Percentiles rank a stretch among this genome's conserved stretches.
Evolutionary conservation across 768 basidiomycete species (phyloP).

Genomic region (Kwoniella bestiolae): DNA sequence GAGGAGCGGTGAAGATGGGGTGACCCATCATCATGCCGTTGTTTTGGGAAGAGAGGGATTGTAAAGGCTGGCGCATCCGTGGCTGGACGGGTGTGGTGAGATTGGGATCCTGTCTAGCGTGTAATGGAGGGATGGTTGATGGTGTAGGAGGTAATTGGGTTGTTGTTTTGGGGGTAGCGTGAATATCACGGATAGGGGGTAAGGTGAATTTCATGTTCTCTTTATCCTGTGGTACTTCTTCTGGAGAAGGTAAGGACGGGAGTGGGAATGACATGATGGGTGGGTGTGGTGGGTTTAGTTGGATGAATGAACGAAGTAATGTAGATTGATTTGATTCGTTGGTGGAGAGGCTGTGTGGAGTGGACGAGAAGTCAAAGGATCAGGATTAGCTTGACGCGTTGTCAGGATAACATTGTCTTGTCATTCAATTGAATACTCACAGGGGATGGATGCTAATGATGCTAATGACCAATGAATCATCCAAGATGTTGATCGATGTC

Average conservation of each 20-base stretch:
- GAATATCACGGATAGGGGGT: slow-evolving; percentile 21
- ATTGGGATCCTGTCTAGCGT: slow-evolving; percentile 20
- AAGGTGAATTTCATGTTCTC: slow-evolving; percentile 21
- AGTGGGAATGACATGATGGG: slow-evolving; percentile 10
- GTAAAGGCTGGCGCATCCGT: slow-evolving; percentile 22
- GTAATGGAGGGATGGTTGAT: slow-evolving; percentile 8
- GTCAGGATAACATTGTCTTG: slow-evolving; percentile 6
- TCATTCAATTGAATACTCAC: no score
- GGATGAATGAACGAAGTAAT: neutral
- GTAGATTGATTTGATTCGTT: neutral
- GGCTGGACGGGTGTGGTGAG: slow-evolving; percentile 23
- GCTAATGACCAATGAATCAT: neutral
- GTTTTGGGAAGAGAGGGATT: neutral
- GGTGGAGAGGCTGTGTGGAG: slow-evolving; percentile 3
- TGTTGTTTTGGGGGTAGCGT: slow-evolving; percentile 21
- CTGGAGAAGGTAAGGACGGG: slow-evolving; percentile 5
- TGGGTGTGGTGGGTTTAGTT: neutral
- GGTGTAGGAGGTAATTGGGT: slow-evolving; percentile 21
- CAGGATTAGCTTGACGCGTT: neutral
- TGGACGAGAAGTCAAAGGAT: neutral
- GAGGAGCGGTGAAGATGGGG: slow-evolving; percentile 4
- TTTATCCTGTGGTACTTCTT: slow-evolving; percentile 7
- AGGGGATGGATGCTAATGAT: no score
- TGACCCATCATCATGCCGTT: neutral
- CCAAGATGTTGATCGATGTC: neutral